A percentile compares a stretch with the other conserved stretches of the same genome.
Evolutionary conservation across 257 asterid species (phyloP).

Genomic region (Phtheirospermum japonicum): DNA sequence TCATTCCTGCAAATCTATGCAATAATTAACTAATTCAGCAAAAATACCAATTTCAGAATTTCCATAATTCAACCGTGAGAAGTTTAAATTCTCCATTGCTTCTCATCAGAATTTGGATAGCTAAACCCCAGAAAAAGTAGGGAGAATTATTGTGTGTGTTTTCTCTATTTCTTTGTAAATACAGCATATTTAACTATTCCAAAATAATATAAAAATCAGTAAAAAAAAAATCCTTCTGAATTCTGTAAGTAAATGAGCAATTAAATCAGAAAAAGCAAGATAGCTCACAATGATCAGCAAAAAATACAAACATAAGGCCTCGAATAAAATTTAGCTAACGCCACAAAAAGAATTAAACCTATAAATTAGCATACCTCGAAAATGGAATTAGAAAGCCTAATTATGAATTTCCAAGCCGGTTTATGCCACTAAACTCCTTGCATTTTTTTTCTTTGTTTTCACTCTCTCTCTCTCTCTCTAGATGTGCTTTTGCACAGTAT

Average conservation of each 20-base stretch:
- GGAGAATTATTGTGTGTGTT: too few relatives aligned
- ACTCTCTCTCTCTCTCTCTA: conserved; percentile 30
- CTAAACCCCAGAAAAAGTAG: not conserved
- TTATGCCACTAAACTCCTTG: conserved; percentile 30
- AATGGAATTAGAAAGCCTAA: conserved; percentile 14
- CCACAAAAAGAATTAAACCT: conserved; percentile 7
- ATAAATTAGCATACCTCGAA: conserved; percentile 35
- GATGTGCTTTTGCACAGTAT: conserved; percentile 33
- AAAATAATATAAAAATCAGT: not conserved
- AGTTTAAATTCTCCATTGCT: not conserved
- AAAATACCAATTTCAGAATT: conserved; percentile 7
- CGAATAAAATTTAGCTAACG: conserved; percentile 14
- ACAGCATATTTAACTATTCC: too few relatives aligned
- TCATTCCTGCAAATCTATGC: not conserved
- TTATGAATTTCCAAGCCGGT: conserved; percentile 12
- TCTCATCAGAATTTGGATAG: conserved; percentile 13
- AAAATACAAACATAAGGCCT: not conserved
- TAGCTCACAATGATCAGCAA: conserved; percentile 31
- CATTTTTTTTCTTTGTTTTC: conserved; percentile 32
- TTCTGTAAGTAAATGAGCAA: not conserved
- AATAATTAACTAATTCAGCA: too few relatives aligned
- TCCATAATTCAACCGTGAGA: conserved; percentile 17
- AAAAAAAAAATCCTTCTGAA: not conserved
- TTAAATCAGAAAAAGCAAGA: not conserved
- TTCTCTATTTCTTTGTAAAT: too few relatives aligned